phyloP scores from a whole-genome alignment of 108 stramenopile species.

The Ochromonas danica region DNA sequence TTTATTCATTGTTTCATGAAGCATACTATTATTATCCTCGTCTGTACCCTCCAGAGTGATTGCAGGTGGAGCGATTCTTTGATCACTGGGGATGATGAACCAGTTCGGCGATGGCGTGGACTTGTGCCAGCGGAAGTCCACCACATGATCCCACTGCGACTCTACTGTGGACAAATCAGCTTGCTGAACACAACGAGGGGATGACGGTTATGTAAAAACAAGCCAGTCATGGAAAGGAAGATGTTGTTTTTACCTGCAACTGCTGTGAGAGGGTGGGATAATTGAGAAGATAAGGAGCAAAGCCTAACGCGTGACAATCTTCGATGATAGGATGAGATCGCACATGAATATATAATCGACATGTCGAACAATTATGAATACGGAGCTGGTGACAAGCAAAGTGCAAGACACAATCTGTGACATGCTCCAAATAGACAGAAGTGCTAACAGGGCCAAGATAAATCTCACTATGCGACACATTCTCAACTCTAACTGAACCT shows the following conservation, averaged over 20 bases:
- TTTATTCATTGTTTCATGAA: no score
- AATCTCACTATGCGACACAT: neutral
- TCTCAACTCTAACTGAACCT: slow-evolving; percentile 7
- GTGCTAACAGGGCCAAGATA: neutral
- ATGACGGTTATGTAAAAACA: no score
- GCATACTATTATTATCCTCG: no score
- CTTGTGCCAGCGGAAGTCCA: slow-evolving; percentile 35
- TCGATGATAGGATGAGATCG: slow-evolving; percentile 27
- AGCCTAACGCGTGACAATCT: slow-evolving; percentile 13
- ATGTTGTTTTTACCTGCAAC: no score
- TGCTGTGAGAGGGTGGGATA: neutral
- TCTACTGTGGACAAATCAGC: neutral
- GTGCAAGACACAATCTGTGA: neutral
- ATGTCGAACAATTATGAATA: neutral
- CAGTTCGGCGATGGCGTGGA: slow-evolving; percentile 23
- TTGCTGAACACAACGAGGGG: no score
- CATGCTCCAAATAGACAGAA: slow-evolving; percentile 6
- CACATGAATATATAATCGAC: neutral
- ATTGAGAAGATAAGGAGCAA: slow-evolving; percentile 20
- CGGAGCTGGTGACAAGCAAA: slow-evolving; percentile 19
- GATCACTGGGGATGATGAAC: neutral
- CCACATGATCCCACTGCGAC: slow-evolving; percentile 20
- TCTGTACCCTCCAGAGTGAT: no score
- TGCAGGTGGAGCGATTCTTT: no score
- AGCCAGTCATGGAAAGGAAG: no score